Conservation (phyloP, 768 basidiomycete species). For the Lactarius indigo region DNA sequence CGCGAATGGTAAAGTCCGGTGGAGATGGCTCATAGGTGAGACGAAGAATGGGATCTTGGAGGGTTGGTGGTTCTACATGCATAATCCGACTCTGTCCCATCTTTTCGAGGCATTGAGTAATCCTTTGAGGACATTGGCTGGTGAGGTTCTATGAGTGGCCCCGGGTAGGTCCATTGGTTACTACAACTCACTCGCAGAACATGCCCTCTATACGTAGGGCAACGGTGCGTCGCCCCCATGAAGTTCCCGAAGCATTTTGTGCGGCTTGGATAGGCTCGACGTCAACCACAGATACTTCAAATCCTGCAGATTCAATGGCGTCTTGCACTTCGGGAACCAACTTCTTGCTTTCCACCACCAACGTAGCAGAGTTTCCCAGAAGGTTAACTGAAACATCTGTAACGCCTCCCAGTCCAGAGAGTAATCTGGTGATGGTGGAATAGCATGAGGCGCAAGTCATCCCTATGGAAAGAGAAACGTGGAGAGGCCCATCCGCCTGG, state of each 20-base stretch:
- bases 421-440: constrained; percentile 46
- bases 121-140: constrained; percentile 54
- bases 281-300: constrained; percentile 36
- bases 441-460: constrained; percentile 78
- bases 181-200: constrained; percentile 50
- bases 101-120: constrained; percentile 40
- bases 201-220: constrained; percentile 60
- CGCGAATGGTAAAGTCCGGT: constrained; percentile 61
- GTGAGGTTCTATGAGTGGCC: constrained; percentile 9
- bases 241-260: constrained; percentile 48
- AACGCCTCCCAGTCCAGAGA: constrained; percentile 51
- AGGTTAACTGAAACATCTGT: constrained; percentile 54
- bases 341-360: constrained; percentile 39
- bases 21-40: constrained; percentile 50
- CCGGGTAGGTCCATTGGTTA: background rate
- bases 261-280: constrained; percentile 34
- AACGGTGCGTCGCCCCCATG: constrained; percentile 38
- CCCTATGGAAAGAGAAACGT: constrained; percentile 54
- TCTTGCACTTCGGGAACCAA: constrained; percentile 31
- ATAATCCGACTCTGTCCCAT: constrained; percentile 42
- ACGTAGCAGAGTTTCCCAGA: constrained; percentile 53
- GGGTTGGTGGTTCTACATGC: constrained; percentile 38
- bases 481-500: constrained; percentile 29
- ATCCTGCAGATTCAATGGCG: constrained; percentile 39
- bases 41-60: constrained; percentile 44